Evolutionary conservation across 1,284 basidiomycete genomes (phyloP).

Genomic region (Papiliotrema nemorosa): DNA sequence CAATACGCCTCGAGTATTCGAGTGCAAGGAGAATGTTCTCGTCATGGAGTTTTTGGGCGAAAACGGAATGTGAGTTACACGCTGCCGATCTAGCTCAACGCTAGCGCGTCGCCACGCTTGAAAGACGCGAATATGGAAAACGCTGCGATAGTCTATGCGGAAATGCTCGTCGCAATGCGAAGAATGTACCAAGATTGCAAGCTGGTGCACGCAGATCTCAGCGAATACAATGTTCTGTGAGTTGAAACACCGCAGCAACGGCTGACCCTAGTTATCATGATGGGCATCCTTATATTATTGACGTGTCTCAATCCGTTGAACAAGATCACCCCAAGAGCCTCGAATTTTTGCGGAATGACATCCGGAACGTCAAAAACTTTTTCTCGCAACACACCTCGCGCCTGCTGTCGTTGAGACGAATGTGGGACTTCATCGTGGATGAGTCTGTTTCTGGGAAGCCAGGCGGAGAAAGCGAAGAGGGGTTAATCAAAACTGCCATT

Average conservation of each 20-base stretch:
- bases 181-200: constrained; percentile 86
- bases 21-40: constrained; percentile 93
- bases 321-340: constrained; percentile 95
- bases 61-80: constrained; percentile 51
- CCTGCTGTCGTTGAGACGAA: constrained; percentile 73
- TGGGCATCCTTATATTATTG: constrained; percentile 84
- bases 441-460: constrained; percentile 39
- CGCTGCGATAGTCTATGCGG: constrained; percentile 65
- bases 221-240: constrained; percentile 96
- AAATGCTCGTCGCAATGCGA: constrained; percentile 75
- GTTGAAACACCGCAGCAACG: constrained; percentile 32
- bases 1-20: constrained; percentile 79
- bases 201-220: constrained; percentile 95
- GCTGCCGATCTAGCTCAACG: background rate
- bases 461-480: constrained; percentile 42
- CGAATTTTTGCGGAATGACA: constrained; percentile 90
- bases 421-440: constrained; percentile 83
- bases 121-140: constrained; percentile 71
- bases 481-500: constrained; percentile 51
- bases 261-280: constrained; percentile 51
- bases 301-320: constrained; percentile 97
- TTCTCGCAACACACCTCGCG: constrained; percentile 61
- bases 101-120: constrained; percentile 80
- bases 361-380: constrained; percentile 90
- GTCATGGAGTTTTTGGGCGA: constrained; percentile 93